A percentile compares a stretch with the other conserved stretches of the same genome.
phyloP scores from a whole-genome alignment of 768 basidiomycete species.

The Amanita molliuscula region DNA sequence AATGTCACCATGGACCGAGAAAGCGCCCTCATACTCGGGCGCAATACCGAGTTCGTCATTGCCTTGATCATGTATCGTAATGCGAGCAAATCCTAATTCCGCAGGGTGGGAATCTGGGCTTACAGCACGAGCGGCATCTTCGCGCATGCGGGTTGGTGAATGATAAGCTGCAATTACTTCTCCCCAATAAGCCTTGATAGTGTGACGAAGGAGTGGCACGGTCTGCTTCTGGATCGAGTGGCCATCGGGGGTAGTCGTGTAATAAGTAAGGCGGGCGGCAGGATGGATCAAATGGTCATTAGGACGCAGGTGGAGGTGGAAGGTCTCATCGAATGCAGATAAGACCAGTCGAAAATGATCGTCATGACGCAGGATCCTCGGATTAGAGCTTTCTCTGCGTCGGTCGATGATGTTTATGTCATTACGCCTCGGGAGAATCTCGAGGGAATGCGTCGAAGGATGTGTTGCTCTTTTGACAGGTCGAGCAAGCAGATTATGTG shows the following conservation, averaged over 20 bases:
- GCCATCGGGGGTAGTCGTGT: slow-evolving; percentile 41
- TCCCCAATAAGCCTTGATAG: slow-evolving; percentile 62
- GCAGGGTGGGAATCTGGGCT: slow-evolving; percentile 31
- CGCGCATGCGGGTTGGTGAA: slow-evolving; percentile 44
- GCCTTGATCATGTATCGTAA: slow-evolving; percentile 60
- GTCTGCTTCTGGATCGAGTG: slow-evolving; percentile 38
- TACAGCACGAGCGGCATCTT: slow-evolving; percentile 49
- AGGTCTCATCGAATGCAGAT: slow-evolving; percentile 53
- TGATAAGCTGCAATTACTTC: slow-evolving; percentile 57
- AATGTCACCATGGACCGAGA: slow-evolving; percentile 54
- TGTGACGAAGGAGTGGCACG: slow-evolving; percentile 51
- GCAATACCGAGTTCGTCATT: slow-evolving; percentile 33
- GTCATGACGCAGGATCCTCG: slow-evolving; percentile 47
- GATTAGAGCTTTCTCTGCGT: slow-evolving; percentile 23
- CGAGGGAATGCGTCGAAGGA: slow-evolving; percentile 40
- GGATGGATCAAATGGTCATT: slow-evolving; percentile 75
- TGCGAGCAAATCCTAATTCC: slow-evolving; percentile 68
- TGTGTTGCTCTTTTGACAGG: slow-evolving; percentile 40
- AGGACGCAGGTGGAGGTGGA: slow-evolving; percentile 66
- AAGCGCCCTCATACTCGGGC: slow-evolving; percentile 68
- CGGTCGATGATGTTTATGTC: slow-evolving; percentile 14
- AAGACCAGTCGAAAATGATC: slow-evolving; percentile 66
- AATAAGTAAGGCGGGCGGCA: slow-evolving; percentile 62
- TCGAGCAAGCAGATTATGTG: slow-evolving; percentile 34
- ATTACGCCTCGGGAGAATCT: slow-evolving; percentile 41